A percentile compares a stretch with the other conserved stretches of the same genome.
Evolutionary conservation across 306 rosid species (phyloP).

Genomic region (Fagus crenata): DNA sequence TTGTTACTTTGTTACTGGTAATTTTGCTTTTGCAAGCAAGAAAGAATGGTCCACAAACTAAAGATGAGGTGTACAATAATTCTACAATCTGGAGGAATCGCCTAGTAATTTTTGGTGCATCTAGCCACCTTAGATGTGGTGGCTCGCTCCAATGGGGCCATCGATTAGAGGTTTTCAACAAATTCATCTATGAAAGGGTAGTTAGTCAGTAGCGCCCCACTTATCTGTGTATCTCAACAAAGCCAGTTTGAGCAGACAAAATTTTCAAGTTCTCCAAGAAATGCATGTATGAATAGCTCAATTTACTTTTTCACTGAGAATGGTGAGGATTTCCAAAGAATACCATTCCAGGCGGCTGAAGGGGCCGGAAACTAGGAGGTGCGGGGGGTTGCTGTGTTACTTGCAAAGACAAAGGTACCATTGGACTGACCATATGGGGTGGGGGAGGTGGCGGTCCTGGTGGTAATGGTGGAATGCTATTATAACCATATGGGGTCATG

Average conservation of each 20-base stretch:
- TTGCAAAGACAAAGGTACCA: slow-evolving; percentile 56
- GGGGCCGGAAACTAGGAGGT: slow-evolving; percentile 79
- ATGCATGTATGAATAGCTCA: slow-evolving; percentile 14
- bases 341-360: slow-evolving; percentile 77
- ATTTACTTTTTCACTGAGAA: slow-evolving; percentile 43
- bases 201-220: not conserved
- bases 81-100: not conserved
- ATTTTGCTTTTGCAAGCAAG: too few species aligned
- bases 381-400: slow-evolving; percentile 49
- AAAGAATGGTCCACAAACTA: too few species aligned
- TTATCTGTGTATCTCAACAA: slow-evolving; percentile 4
- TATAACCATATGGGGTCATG: slow-evolving; percentile 61
- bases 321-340: slow-evolving; percentile 62
- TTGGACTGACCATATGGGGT: slow-evolving; percentile 52
- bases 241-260: slow-evolving; percentile 19
- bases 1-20: too few species aligned
- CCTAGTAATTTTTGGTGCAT: not conserved
- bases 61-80: not conserved
- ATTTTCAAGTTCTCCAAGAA: slow-evolving; percentile 29
- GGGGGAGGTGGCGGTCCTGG: slow-evolving; percentile 56
- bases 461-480: slow-evolving; percentile 57
- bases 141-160: not conserved
- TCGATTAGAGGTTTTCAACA: not conserved
- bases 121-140: not conserved
- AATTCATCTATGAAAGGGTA: not conserved